Evolutionary conservation across 306 rosid species (phyloP).

Genomic region (Acacia crassicarpa): DNA sequence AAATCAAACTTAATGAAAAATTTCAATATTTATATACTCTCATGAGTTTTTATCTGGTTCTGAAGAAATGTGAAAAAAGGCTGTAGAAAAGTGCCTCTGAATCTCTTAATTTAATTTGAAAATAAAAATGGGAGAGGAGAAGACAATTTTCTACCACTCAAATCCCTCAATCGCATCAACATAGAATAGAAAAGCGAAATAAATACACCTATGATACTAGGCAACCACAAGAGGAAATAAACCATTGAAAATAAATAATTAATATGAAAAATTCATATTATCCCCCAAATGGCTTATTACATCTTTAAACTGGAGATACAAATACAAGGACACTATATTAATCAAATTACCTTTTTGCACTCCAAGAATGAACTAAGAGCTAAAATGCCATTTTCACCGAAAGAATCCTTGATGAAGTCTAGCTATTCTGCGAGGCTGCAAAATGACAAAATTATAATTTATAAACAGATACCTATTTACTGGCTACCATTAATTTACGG

Average conservation of each 20-base stretch:
- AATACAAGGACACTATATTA: constrained; percentile 22
- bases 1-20: not conserved
- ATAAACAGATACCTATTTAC: constrained; percentile 10
- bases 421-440: constrained; percentile 94
- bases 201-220: not conserved
- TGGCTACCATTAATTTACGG: constrained; percentile 13
- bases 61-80: not conserved
- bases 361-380: constrained; percentile 73
- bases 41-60: constrained; percentile 2
- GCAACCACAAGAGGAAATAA: not conserved
- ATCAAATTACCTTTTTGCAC: constrained; percentile 65
- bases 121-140: not conserved
- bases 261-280: constrained; percentile 6
- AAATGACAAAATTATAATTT: constrained; percentile 33
- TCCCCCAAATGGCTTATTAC: constrained; percentile 12
- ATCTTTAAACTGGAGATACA: constrained; percentile 17
- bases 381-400: constrained; percentile 59
- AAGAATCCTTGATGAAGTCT: constrained; percentile 68
- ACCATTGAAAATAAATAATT: not conserved
- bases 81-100: not conserved
- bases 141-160: not conserved
- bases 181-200: not conserved
- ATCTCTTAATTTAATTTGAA: not conserved
- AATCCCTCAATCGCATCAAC: not conserved
- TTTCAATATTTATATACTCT: constrained; percentile 10